Base-by-base conservation (phyloP, 139 green algal genomes). In the Chlamydomonas asymmetrica region DNA sequence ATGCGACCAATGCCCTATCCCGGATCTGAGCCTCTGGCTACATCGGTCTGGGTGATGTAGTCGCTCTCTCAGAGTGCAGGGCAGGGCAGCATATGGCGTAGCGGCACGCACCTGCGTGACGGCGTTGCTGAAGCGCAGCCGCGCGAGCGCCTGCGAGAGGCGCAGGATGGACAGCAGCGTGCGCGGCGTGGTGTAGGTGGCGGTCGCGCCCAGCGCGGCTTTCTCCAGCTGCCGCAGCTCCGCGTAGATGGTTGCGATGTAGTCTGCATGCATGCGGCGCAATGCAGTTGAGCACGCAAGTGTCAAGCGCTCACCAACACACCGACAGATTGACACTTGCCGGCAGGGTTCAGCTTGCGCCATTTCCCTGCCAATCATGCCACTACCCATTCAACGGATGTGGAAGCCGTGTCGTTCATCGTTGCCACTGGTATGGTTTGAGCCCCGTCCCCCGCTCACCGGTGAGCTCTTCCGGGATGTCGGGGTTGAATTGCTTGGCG, bases 81-180 rank as follows among this genome's bases (percentile, higher is more conserved):
- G n/a, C n/a, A n/a, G n/a, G n/a, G n/a, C n/a, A n/a, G n/a, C n/a
- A n/a, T n/a, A n/a, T n/a, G n/a, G n/a, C n/a, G n/a, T n/a, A n/a
- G n/a, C n/a, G n/a, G 23, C 23, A 32, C 75, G 0, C 32, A 87
- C 81, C 87, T 90, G 86, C 31, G 80, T 74, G 25, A 93, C 84
- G 32, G 75, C 7, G 23, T 88, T 85, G 25, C 77, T 76, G 68
- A 96, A 94, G 2, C 94, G 76, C 70, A 98, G 81, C 31, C 91
- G 86, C 2, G 95, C 96, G 32, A 97, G 85, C 25, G 97, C 91
- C 81, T 98, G 88, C 18, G 57, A 86, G 18, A 99, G 80, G 23
- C 96, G 90, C 66, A 99, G 85, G 76, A 99, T 97, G 78, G 85
- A 94, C 49, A 99, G 91, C 68, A 99, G 88, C 16, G 97, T 99